Evolutionary conservation across 2,329 filamentous ascomycete species (phyloP).

Genomic region (Phialophora tarda): DNA sequence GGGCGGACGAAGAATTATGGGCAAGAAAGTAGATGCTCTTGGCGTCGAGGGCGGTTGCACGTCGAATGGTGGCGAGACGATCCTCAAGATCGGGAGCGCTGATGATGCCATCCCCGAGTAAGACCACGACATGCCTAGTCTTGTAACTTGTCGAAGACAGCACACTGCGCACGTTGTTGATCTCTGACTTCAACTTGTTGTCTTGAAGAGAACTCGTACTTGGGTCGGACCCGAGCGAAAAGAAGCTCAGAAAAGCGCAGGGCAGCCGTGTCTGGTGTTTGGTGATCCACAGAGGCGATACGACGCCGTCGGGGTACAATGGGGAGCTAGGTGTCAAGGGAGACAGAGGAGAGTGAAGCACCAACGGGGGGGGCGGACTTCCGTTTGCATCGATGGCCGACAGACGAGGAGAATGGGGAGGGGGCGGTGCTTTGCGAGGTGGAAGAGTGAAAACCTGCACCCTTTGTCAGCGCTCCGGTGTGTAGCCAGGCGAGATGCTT

Average conservation of each 20-base stretch:
- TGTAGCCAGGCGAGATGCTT: not conserved
- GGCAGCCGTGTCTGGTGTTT: slow-evolving; percentile 89
- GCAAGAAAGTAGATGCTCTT: slow-evolving; percentile 87
- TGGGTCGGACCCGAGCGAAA: slow-evolving; percentile 73
- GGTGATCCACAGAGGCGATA: slow-evolving; percentile 79
- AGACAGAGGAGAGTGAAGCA: slow-evolving; percentile 90
- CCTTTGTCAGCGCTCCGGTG: slow-evolving; percentile 35
- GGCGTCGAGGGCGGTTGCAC: slow-evolving; percentile 77
- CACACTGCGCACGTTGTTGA: slow-evolving; percentile 74
- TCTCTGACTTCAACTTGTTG: slow-evolving; percentile 84
- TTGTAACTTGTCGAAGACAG: slow-evolving; percentile 69
- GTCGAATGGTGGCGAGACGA: slow-evolving; percentile 77
- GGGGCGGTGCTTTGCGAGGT: slow-evolving; percentile 66
- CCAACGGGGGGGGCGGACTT: slow-evolving; percentile 54
- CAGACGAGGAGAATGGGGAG: slow-evolving; percentile 56
- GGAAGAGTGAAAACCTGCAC: slow-evolving; percentile 61
- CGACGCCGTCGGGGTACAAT: slow-evolving; percentile 86
- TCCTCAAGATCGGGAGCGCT: slow-evolving; percentile 70
- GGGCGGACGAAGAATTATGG: slow-evolving; percentile 70
- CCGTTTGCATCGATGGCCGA: slow-evolving; percentile 55
- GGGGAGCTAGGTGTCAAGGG: slow-evolving; percentile 82
- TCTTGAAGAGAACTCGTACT: slow-evolving; percentile 79
- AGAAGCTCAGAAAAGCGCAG: slow-evolving; percentile 80
- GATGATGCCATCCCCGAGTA: slow-evolving; percentile 74
- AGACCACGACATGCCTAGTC: slow-evolving; percentile 74